Base-by-base conservation (phyloP, 164 flowering plant species). In the Aristolochia contorta region DNA sequence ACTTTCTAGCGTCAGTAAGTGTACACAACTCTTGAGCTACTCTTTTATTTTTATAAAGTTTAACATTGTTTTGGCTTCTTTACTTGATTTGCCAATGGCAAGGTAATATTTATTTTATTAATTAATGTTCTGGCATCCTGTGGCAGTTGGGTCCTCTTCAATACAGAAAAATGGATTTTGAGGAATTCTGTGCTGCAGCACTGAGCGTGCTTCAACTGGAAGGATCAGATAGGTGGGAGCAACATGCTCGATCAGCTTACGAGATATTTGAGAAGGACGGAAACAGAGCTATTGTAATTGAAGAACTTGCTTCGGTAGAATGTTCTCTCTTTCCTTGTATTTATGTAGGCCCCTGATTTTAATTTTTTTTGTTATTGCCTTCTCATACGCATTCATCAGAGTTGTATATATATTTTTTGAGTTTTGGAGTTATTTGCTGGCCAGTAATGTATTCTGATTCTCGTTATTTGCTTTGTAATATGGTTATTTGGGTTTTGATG, bases 171-270 rank as follows among this genome's bases (percentile, higher is more conserved):
- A 85, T 92, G 93, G 84, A 87, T 71, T 89, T 87, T 72, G 98
- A 84, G 71, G 98, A 92, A 69, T 89, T 92, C 59, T 84, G 96
- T 79, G 91, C 96, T 22, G 98, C 96, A 54, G 81, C 97, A 27
- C 55, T 86, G 48, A 92, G 89, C 63, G 90, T 89, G 32, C 80
- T 84, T 84, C 98, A 89, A 72, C 76, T 89, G 63, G 98, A 92
- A 76, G 86, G 89, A n/a, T 80, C 86, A 49, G 93, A 84, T 55
- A 69, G 70, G 12, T 92, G 98, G 98, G 96, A 92, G 70, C 97
- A 92, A 67, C 94, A 80, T 69, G 96, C 91, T 52, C 88, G 96
- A 51, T 71, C 79, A 75, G 98, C 97, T 23, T 92, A 81, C 69
- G 97, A 89, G 65, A 64, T 87, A 27, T 92, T 89, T 61, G 97